A percentile compares a stretch with the other conserved stretches of the same genome.
Conservation (phyloP, 2,329 filamentous ascomycete species). For the Claviceps capensis region DNA sequence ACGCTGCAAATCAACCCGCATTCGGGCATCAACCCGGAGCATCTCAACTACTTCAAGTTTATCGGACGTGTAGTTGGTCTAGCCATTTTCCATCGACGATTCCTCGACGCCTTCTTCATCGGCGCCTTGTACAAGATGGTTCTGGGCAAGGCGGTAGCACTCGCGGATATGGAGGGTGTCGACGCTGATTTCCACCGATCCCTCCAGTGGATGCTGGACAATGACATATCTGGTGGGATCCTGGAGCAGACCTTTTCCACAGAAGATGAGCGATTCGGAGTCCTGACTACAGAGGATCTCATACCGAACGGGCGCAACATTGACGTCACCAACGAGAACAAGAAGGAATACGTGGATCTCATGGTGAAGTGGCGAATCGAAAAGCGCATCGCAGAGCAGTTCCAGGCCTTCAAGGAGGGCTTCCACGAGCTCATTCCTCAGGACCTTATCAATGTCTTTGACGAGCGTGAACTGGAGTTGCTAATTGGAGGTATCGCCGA, state of each 20-base stretch:
- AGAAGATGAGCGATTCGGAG: constrained; percentile 93
- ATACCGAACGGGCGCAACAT: constrained; percentile 85
- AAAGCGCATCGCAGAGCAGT: constrained; percentile 96
- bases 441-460: constrained; percentile 95
- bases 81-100: constrained; percentile 94
- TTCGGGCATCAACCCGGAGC: constrained; percentile 97
- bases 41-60: constrained; percentile 99
- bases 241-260: constrained; percentile 93
- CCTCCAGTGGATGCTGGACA: constrained; percentile 94
- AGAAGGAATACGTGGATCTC: constrained; percentile 95
- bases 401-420: constrained; percentile 92
- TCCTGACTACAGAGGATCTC: constrained; percentile 84
- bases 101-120: constrained; percentile 98
- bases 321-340: constrained; percentile 96
- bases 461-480: constrained; percentile 91
- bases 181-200: constrained; percentile 96
- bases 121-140: constrained; percentile 99
- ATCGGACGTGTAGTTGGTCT: constrained; percentile 94
- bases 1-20: constrained; percentile 99
- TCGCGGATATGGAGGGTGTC: constrained; percentile 97
- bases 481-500: constrained; percentile 98
- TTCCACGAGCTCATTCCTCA: constrained; percentile 96
- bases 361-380: constrained; percentile 99
- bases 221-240: constrained; percentile 84
- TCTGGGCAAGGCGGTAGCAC: constrained; percentile 75